phyloP scores from a whole-genome alignment of 2,329 filamentous ascomycete genomes.

The Torrubiella hemipterigena region DNA sequence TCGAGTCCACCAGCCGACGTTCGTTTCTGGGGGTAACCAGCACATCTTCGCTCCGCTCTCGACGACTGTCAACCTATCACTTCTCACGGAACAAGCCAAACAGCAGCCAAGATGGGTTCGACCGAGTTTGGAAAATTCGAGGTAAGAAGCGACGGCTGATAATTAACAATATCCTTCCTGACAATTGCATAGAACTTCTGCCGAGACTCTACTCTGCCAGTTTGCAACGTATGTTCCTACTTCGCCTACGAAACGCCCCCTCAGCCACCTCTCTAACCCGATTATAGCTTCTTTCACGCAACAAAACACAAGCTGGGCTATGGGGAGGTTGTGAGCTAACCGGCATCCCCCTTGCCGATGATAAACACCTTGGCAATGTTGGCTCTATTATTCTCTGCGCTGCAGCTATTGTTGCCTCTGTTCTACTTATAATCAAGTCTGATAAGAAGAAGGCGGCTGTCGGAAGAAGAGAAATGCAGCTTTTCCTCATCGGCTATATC shows the following conservation, averaged over 20 bases:
- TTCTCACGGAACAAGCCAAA: background rate
- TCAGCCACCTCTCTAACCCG: background rate
- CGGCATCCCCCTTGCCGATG: slow-evolving; percentile 61
- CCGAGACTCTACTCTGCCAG: background rate
- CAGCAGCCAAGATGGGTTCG: background rate
- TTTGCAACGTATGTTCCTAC: background rate
- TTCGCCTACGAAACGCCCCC: background rate
- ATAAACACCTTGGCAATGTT: slow-evolving; percentile 64
- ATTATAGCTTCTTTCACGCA: slow-evolving; percentile 50
- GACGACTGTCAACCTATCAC: no score
- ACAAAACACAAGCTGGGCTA: slow-evolving; percentile 44
- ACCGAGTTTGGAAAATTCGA: background rate
- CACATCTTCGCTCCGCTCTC: no score
- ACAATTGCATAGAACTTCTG: background rate
- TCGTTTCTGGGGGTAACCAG: no score
- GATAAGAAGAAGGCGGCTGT: slow-evolving; percentile 89
- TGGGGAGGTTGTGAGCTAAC: slow-evolving; percentile 62
- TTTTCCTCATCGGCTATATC: slow-evolving; percentile 80
- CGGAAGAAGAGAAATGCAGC: slow-evolving; percentile 90
- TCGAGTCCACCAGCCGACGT: no score
- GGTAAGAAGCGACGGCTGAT: background rate
- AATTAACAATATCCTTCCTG: background rate
- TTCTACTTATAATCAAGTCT: slow-evolving; percentile 64
- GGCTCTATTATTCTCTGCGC: slow-evolving; percentile 82
- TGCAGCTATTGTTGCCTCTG: slow-evolving; percentile 58